Conservation (phyloP, 108 stramenopile species). For the Cyclotella baltica region DNA sequence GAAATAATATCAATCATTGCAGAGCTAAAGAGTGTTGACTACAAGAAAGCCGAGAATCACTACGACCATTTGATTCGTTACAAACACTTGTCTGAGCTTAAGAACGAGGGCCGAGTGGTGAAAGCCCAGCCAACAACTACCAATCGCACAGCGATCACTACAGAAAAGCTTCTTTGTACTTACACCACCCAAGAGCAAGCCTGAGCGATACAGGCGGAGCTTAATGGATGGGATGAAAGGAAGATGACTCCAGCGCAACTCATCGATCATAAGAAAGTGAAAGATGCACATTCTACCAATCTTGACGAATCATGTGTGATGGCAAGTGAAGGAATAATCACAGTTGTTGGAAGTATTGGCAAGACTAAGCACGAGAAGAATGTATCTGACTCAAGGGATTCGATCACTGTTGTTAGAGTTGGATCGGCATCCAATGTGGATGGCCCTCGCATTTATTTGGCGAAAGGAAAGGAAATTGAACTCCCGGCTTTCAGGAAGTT, state of each 20-base stretch:
- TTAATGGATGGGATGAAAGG: not conserved
- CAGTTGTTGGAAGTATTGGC: slow-evolving; percentile 1
- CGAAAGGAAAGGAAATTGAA: slow-evolving; percentile 13
- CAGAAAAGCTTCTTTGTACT: slow-evolving; percentile 18
- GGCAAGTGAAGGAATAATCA: slow-evolving; percentile 11
- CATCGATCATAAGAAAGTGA: not conserved
- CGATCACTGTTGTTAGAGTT: slow-evolving; percentile 29
- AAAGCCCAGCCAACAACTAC: slow-evolving; percentile 34
- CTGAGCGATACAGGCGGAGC: not conserved
- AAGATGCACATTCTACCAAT: not conserved
- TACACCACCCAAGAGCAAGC: not conserved
- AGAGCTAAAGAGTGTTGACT: not conserved
- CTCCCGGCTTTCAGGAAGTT: not conserved
- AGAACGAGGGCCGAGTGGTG: slow-evolving; percentile 18
- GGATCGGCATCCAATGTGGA: slow-evolving; percentile 11
- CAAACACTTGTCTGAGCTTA: slow-evolving; percentile 13
- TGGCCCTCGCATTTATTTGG: slow-evolving; percentile 19
- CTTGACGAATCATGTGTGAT: not conserved
- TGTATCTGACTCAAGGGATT: too few relatives aligned
- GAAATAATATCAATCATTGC: not conserved
- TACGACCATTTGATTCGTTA: slow-evolving; percentile 28
- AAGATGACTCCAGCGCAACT: not conserved
- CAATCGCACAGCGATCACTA: slow-evolving; percentile 27
- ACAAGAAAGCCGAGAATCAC: slow-evolving; percentile 35
- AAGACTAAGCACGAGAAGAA: slow-evolving; percentile 39